phyloP scores from a whole-genome alignment of 2,329 filamentous ascomycete genomes.

The Helotiales sp. region DNA sequence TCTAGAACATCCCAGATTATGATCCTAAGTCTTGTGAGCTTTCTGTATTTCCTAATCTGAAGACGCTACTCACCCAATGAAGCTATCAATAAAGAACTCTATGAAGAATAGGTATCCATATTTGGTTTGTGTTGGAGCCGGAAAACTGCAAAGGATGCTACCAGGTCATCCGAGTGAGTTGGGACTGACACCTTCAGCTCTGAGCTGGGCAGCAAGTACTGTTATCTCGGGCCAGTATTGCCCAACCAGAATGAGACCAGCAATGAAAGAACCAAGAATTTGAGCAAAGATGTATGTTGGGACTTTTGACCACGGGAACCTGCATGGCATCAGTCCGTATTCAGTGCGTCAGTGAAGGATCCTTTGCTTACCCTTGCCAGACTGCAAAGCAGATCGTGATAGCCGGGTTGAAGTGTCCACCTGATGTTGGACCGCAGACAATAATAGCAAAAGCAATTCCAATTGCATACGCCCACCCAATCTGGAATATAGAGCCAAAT shows the following conservation, averaged over 20 bases:
- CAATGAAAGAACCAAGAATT: constrained; percentile 60
- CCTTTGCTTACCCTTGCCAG: constrained; percentile 54
- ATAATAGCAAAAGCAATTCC: constrained; percentile 65
- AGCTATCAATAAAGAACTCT: constrained; percentile 63
- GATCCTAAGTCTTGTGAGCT: constrained; percentile 43
- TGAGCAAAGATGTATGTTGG: constrained; percentile 62
- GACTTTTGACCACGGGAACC: constrained; percentile 62
- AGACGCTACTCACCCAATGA: constrained; percentile 48
- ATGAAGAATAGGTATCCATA: constrained; percentile 61
- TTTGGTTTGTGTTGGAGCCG: constrained; percentile 54
- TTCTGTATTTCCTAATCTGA: background rate
- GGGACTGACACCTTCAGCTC: constrained; percentile 43
- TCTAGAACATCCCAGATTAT: constrained; percentile 63
- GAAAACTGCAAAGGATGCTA: constrained; percentile 60
- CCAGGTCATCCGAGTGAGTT: constrained; percentile 57
- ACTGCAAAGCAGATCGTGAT: constrained; percentile 52
- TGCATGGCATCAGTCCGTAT: background rate
- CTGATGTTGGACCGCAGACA: constrained; percentile 57
- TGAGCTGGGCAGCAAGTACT: constrained; percentile 44
- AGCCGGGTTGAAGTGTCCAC: constrained; percentile 61
- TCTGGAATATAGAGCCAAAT: constrained; percentile 59
- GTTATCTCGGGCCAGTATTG: constrained; percentile 60
- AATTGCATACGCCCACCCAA: constrained; percentile 60
- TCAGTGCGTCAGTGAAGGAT: background rate
- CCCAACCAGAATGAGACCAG: constrained; percentile 58